Evolutionary conservation across 2,329 filamentous ascomycete species (phyloP), one percentile per base, ranked within the genome.

Genomic region (Neonectria magnoliae): DNA sequence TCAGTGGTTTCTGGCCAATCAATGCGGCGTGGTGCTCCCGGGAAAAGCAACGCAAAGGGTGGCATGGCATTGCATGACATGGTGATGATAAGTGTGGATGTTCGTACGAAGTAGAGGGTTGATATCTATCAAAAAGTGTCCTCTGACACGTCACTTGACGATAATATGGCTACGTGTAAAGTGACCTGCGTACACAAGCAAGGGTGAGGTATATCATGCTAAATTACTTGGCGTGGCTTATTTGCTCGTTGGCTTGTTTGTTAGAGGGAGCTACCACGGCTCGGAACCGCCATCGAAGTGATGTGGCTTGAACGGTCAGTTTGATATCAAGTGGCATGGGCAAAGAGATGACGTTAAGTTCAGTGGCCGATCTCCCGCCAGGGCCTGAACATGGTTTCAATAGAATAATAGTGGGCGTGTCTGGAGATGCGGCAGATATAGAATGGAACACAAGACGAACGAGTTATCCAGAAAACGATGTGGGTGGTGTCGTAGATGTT

Each of bases 111-210:
- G 25, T 14, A 11, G 38, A 47, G 20, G 27, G 44, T 31, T 55
- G 60, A 16, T 16, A 48, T 25, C 36, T 51, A 48, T 50, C 16
- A 51, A 14, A 38, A 10, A 51, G 20, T 22, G 48, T 65, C 54
- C 62, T 67, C 67, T 68, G 64, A 68, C 64, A 57, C 67, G 60
- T 66, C 64, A 69, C 66, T 52, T 54, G 55, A 64, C 60, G 48
- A 65, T 36, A 57, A 57, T 51, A 31, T 22, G 29, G 54, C 53
- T 42, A 20, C 36, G 6, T n/a, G 50, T 47, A 54, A 52, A 47
- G 29, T 45, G 33, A 60, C 36, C 59, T 25, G 41, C 36, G 47
- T 50, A 64, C 65, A 68, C 68, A 72, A 70, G 64, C 56, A 67
- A 66, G 58, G 52, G 66, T 71, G 70, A 72, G 62, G 64, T 60